A percentile compares a stretch with the other conserved stretches of the same genome.
These are phyloP conservation scores for Cryphonectria japonica DNA, from an alignment of 2,329 filamentous ascomycete genomes.

Conservation along the genomic window DNA sequence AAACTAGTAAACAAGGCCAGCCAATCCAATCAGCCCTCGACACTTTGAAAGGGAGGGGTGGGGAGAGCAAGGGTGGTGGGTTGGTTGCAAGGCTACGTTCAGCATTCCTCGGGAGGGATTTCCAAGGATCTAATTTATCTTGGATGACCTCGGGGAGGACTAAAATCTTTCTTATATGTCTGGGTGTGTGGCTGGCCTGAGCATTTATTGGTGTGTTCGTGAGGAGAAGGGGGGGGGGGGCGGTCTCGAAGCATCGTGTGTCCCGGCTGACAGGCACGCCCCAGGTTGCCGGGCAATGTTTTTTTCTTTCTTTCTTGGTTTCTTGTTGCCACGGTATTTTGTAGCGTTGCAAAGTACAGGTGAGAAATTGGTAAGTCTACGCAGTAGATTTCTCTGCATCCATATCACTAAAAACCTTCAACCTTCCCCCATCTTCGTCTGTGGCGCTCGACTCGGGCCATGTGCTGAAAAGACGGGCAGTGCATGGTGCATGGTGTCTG, in stretches of 20 bases:
- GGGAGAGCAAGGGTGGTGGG: background rate
- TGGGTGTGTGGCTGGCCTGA: background rate
- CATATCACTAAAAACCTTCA: too few relatives aligned
- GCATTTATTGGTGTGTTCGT: constrained; percentile 15
- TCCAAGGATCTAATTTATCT: too few relatives aligned
- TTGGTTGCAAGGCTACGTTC: background rate
- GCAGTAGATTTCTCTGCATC: too few relatives aligned
- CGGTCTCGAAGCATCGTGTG: constrained; percentile 9
- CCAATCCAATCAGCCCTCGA: background rate
- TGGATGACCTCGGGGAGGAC: too few relatives aligned
- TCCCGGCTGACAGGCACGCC: constrained; percentile 1
- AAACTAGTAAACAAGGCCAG: constrained; percentile 2
- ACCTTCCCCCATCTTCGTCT: too few relatives aligned
- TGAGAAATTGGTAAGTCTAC: too few relatives aligned
- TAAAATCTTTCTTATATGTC: too few relatives aligned
- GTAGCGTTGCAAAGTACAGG: too few relatives aligned
- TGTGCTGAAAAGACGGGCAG: too few relatives aligned
- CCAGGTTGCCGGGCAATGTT: constrained; percentile 24
- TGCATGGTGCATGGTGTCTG: too few relatives aligned
- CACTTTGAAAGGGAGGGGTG: background rate
- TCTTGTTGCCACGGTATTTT: background rate
- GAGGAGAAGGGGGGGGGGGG: background rate
- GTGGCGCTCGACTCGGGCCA: too few relatives aligned
- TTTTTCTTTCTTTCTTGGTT: background rate
- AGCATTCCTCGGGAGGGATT: background rate